Evolutionary conservation across 768 basidiomycete genomes (phyloP).

Genomic region (Russula olivacea): DNA sequence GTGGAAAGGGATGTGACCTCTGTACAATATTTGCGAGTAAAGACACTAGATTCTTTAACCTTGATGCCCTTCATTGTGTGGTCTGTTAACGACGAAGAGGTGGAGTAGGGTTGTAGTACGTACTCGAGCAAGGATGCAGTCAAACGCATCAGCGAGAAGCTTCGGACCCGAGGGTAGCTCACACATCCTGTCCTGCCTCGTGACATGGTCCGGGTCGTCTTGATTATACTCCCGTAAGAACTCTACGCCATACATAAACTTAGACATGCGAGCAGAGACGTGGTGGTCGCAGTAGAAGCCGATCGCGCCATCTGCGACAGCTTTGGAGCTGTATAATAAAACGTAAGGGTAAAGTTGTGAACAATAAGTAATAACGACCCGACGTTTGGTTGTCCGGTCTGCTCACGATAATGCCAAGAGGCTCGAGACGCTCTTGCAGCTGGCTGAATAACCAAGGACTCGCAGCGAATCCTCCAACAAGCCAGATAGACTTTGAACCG

Average conservation of each 20-base stretch:
- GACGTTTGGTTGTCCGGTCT: slow-evolving; percentile 78
- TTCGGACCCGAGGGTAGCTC: slow-evolving; percentile 74
- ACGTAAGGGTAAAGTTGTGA: slow-evolving; percentile 4
- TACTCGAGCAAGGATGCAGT: slow-evolving; percentile 69
- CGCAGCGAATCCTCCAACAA: slow-evolving; percentile 80
- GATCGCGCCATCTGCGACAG: slow-evolving; percentile 77
- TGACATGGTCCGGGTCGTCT: slow-evolving; percentile 58
- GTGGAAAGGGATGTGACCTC: slow-evolving; percentile 72
- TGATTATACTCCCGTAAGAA: slow-evolving; percentile 64
- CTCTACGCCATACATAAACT: slow-evolving; percentile 77
- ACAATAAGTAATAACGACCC: slow-evolving; percentile 25
- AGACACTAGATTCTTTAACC: slow-evolving; percentile 78
- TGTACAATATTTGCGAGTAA: slow-evolving; percentile 76
- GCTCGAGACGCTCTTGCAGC: slow-evolving; percentile 59
- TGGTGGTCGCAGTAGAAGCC: slow-evolving; percentile 84
- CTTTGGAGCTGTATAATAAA: slow-evolving; percentile 55
- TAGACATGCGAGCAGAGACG: slow-evolving; percentile 75
- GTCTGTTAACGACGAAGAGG: slow-evolving; percentile 10
- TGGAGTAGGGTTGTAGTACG: slow-evolving; percentile 27
- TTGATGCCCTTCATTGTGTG: slow-evolving; percentile 46
- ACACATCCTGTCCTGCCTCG: slow-evolving; percentile 58
- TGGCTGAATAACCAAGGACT: slow-evolving; percentile 76
- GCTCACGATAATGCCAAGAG: slow-evolving; percentile 55
- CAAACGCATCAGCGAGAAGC: slow-evolving; percentile 76
- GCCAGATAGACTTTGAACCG: slow-evolving; percentile 58